A percentile compares a stretch with the other conserved stretches of the same genome.
Evolutionary conservation across 2,329 filamentous ascomycete species (phyloP).

Genomic region (Xylariaceae sp.): DNA sequence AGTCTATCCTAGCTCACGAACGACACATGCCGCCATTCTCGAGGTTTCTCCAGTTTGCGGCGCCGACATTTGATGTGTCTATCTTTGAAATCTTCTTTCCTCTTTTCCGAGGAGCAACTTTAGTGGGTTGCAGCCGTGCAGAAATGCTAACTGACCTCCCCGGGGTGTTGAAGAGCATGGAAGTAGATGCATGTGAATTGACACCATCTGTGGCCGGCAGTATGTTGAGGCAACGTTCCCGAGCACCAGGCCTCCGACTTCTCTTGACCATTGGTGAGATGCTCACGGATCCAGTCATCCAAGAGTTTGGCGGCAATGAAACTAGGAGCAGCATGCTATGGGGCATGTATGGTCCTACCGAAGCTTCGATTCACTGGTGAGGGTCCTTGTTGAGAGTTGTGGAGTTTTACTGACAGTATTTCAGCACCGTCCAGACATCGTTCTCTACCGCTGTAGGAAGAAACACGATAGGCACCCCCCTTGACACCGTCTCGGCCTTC

Average conservation of each 20-base stretch:
- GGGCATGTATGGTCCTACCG: slow-evolving; percentile 93
- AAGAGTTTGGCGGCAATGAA: slow-evolving; percentile 66
- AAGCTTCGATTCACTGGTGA: slow-evolving; percentile 80
- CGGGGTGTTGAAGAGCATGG: slow-evolving; percentile 55
- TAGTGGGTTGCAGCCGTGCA: slow-evolving; percentile 65
- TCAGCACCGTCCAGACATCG: slow-evolving; percentile 62
- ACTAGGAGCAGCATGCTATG: slow-evolving; percentile 62
- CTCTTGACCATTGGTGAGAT: slow-evolving; percentile 90
- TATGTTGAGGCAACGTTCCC: slow-evolving; percentile 60
- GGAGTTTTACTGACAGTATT: slow-evolving; percentile 1
- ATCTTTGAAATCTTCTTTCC: slow-evolving; percentile 95
- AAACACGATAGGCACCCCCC: slow-evolving; percentile 68
- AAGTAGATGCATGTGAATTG: slow-evolving; percentile 79
- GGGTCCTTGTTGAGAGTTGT: slow-evolving; percentile 12
- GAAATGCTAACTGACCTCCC: slow-evolving; percentile 72
- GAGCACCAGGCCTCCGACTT: slow-evolving; percentile 62
- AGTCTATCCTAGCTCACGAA: slow-evolving; percentile 78
- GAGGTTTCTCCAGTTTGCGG: slow-evolving; percentile 85
- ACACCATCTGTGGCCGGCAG: slow-evolving; percentile 84
- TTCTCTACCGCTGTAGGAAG: slow-evolving; percentile 54
- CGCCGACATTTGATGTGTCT: slow-evolving; percentile 89
- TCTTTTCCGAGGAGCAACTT: slow-evolving; percentile 64
- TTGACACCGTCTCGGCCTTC: slow-evolving; percentile 77
- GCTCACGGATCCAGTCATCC: slow-evolving; percentile 71
- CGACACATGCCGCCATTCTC: slow-evolving; percentile 68